Evolutionary conservation across 2,329 filamentous ascomycete species (phyloP), one percentile per base, ranked within the genome.

Genomic region (Dothistroma pini): DNA sequence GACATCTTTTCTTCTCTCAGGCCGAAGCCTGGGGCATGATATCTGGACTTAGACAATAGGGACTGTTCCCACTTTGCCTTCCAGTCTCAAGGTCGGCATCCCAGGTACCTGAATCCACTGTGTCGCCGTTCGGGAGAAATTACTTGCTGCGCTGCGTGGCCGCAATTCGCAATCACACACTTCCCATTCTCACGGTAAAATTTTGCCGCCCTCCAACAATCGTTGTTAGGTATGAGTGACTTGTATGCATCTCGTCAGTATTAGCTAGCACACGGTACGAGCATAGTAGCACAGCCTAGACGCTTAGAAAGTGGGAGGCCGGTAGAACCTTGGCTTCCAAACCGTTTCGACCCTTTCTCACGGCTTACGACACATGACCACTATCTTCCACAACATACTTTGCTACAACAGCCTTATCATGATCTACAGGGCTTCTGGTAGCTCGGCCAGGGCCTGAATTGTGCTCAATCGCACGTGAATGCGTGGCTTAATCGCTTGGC

Each of bases 281-380:
- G 16, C 14, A 14, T 19, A 4, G 57, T 54, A 10, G 57, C 22
- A 59, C 57, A 59, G 38, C 21, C 19, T n/a, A 53, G 32, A 31
- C 21, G 57, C 49, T 48, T 44, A 31, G 32, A 53, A 59, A 58
- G 57, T 59, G 38, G 41, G 54, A 29, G 58, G 48, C 34, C 58
- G 53, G 53, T n/a, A 41, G 41, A 56, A 56, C 53, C 53, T 48
- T 56, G 53, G 52, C 53, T 38, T 51, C 32, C 21, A 2, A 34
- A 22, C 55, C 31, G 31, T 19, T 9, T 34, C 21, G 22, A 57
- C 16, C 12, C n/a, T n/a, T n/a, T n/a, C n/a, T n/a, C n/a, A 44
- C 29, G 19, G n/a, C 21, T 31, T 52, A 16, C 51, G 31, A 16
- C 21, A 4, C 31, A n/a, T 3, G 6, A 12, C 25, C 12, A 3